phyloP scores from a whole-genome alignment of 1,139 yeast species.

The Yamadazyma buinensis region DNA sequence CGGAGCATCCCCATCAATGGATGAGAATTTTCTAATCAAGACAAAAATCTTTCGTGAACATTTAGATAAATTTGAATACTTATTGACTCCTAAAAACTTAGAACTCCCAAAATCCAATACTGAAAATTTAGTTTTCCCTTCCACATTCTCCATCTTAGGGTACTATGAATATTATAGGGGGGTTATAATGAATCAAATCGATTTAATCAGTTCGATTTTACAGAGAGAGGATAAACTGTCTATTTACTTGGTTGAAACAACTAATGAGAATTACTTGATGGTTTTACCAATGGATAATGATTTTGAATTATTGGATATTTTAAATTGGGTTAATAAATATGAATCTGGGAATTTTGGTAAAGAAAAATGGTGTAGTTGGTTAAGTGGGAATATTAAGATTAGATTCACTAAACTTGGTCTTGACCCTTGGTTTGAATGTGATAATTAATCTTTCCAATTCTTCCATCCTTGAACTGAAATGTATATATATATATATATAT shows the following conservation, averaged over 20 bases:
- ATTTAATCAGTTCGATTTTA: slow-evolving; percentile 9
- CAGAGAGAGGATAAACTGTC: slow-evolving; percentile 5
- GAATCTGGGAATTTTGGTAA: slow-evolving; percentile 7
- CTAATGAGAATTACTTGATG: slow-evolving; percentile 7
- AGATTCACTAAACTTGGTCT: slow-evolving; percentile 10
- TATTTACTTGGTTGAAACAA: slow-evolving; percentile 8
- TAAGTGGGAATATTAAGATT: slow-evolving; percentile 3
- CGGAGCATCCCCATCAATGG: neutral
- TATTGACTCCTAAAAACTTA: too few species aligned
- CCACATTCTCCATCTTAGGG: too few species aligned
- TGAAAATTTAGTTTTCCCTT: too few species aligned
- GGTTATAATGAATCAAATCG: slow-evolving; percentile 3
- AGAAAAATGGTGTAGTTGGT: slow-evolving; percentile 10
- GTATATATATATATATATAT: too few species aligned
- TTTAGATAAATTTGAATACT: neutral
- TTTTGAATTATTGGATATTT: slow-evolving; percentile 4
- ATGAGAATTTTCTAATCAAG: neutral
- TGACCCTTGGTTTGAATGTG: slow-evolving; percentile 6
- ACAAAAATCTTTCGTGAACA: neutral
- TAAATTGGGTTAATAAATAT: slow-evolving; percentile 11
- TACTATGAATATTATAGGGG: neutral
- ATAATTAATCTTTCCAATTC: too few species aligned
- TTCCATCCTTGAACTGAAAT: too few species aligned
- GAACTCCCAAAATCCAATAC: too few species aligned
- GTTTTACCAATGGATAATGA: slow-evolving; percentile 7